These are phyloP conservation scores for Dactylellina parvicollis DNA, from an alignment of 2,329 filamentous ascomycete species.

Conservation along the genomic window DNA sequence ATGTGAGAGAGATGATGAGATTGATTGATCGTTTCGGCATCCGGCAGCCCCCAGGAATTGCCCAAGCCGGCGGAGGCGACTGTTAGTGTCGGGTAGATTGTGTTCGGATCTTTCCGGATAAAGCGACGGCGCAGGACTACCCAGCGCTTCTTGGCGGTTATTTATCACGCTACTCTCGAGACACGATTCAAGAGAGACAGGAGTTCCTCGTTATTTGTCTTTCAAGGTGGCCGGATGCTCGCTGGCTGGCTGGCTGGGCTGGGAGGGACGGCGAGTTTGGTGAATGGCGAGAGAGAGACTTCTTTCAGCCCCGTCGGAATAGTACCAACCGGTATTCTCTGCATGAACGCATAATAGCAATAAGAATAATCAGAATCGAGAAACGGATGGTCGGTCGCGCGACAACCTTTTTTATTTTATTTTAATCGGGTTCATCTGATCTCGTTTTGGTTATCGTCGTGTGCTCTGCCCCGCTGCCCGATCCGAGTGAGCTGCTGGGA, in stretches of 20 bases:
- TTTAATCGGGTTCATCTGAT: slow-evolving; percentile 27
- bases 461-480: no score
- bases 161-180: neutral
- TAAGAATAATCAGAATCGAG: no score
- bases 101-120: slow-evolving; percentile 42
- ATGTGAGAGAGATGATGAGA: neutral
- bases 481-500: neutral
- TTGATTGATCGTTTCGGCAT: neutral
- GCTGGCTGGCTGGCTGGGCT: slow-evolving; percentile 22
- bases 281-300: no score
- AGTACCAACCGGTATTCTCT: no score
- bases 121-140: slow-evolving; percentile 7
- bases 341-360: no score
- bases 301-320: no score
- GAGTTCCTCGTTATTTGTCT: neutral
- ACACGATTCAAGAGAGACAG: neutral
- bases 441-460: no score
- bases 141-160: slow-evolving; percentile 11
- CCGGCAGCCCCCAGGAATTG: neutral
- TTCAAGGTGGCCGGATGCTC: neutral
- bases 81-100: slow-evolving; percentile 20
- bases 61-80: neutral
- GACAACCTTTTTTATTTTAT: no score
- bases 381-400: no score
- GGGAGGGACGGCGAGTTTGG: no score